Percentiles rank a stretch among this genome's conserved stretches.
phyloP scores from a whole-genome alignment of 1,139 yeast species.

The Geotrichum reessii region DNA sequence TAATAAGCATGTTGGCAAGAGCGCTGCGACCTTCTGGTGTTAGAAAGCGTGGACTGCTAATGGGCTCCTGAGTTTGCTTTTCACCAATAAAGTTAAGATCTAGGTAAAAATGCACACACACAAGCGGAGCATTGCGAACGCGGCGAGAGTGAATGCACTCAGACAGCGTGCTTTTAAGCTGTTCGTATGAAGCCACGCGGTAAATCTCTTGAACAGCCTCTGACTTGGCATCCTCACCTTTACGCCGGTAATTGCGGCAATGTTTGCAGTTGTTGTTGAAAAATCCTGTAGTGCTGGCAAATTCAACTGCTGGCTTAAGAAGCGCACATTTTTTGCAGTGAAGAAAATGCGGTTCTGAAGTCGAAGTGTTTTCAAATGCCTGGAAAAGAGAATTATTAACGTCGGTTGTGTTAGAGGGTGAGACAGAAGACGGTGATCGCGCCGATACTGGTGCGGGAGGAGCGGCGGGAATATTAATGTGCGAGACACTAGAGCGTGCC shows the following conservation, averaged over 20 bases:
- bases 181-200: conserved; percentile 13
- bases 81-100: conserved; percentile 12
- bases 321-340: conserved; percentile 18
- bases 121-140: conserved; percentile 10
- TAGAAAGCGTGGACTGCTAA: conserved; percentile 6
- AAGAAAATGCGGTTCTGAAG: conserved; percentile 14
- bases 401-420: conserved; percentile 1
- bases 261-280: conserved; percentile 18
- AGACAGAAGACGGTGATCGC: not conserved
- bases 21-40: conserved; percentile 16
- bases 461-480: conserved; percentile 6
- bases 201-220: conserved; percentile 16
- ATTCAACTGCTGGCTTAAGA: conserved; percentile 17
- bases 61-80: conserved; percentile 9
- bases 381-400: conserved; percentile 13
- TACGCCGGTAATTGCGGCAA: conserved; percentile 17
- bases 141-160: conserved; percentile 13
- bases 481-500: conserved; percentile 1
- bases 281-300: conserved; percentile 18
- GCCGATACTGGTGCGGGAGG: not conserved
- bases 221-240: conserved; percentile 17
- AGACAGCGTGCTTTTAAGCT: conserved; percentile 11
- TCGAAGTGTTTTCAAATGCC: conserved; percentile 15
- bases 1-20: conserved; percentile 12
- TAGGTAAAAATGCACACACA: conserved; percentile 15